Conservation (phyloP, 176 grass and related monocot species). For the Oryza brachyantha region DNA sequence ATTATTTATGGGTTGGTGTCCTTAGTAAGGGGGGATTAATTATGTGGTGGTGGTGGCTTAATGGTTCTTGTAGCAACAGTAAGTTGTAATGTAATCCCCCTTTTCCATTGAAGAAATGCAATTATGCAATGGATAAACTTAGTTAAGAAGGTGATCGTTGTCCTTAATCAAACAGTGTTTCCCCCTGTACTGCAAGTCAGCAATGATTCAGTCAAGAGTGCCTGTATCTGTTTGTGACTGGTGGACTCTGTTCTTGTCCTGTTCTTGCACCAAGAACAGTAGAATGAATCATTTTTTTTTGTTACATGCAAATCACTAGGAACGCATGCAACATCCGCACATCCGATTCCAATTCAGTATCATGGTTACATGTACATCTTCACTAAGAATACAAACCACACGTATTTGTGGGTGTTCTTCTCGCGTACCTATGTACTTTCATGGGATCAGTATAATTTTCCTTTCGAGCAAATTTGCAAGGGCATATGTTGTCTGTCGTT, state of each 20-base stretch:
- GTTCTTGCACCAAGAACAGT: background rate
- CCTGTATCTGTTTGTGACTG: background rate
- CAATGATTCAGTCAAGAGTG: background rate
- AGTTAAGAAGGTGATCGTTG: background rate
- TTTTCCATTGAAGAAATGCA: slow-evolving; percentile 35
- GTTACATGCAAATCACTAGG: too few relatives aligned
- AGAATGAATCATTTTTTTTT: background rate
- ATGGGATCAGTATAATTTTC: too few relatives aligned
- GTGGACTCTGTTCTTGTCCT: background rate
- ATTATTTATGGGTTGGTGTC: slow-evolving; percentile 3
- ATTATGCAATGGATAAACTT: slow-evolving; percentile 16
- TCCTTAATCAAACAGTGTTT: background rate
- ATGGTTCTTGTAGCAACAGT: slow-evolving; percentile 3
- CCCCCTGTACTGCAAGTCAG: background rate
- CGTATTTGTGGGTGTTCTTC: too few relatives aligned
- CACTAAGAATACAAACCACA: too few relatives aligned
- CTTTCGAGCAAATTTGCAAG: background rate
- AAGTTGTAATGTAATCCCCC: slow-evolving; percentile 10
- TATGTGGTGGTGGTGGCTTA: background rate
- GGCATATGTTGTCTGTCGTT: background rate
- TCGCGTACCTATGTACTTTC: too few relatives aligned
- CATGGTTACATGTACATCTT: too few relatives aligned
- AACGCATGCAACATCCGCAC: too few relatives aligned
- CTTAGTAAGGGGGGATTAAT: slow-evolving; percentile 3
- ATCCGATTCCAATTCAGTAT: too few relatives aligned